phyloP scores from a whole-genome alignment of 306 rosid species.

The Medicago truncatula region DNA sequence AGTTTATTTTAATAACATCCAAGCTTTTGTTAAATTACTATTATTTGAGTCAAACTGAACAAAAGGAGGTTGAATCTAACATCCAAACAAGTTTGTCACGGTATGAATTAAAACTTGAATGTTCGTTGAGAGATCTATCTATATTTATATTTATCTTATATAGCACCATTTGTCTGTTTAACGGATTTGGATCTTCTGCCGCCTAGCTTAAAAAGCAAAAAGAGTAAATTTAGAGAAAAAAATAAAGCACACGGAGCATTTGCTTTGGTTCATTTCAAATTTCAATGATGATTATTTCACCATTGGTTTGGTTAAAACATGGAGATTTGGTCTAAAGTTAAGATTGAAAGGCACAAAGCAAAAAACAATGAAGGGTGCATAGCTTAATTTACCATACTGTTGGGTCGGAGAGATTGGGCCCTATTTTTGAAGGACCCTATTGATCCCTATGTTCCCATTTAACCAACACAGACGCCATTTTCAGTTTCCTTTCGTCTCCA shows the following conservation, averaged over 20 bases:
- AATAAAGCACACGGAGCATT: slow-evolving; percentile 17
- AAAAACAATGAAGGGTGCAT: slow-evolving; percentile 4
- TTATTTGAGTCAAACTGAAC: too few relatives aligned
- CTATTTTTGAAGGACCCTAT: slow-evolving; percentile 35
- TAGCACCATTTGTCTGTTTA: neutral
- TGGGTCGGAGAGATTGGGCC: slow-evolving; percentile 45
- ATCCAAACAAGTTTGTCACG: too few relatives aligned
- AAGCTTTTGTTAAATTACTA: too few relatives aligned
- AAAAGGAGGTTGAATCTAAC: too few relatives aligned
- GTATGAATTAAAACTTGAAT: too few relatives aligned
- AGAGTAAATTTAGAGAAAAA: neutral
- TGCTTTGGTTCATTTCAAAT: slow-evolving; percentile 11
- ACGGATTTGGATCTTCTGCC: too few relatives aligned
- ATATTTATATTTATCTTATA: too few relatives aligned
- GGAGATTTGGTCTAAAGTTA: slow-evolving; percentile 50
- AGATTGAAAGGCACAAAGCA: slow-evolving; percentile 44
- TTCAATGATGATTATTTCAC: slow-evolving; percentile 17
- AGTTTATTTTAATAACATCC: too few relatives aligned
- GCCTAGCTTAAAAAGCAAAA: neutral
- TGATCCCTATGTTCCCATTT: slow-evolving; percentile 45
- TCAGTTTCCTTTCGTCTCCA: slow-evolving; percentile 29
- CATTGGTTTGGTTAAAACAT: slow-evolving; percentile 26
- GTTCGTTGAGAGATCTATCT: too few relatives aligned
- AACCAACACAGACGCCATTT: slow-evolving; percentile 47
- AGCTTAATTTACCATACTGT: slow-evolving; percentile 32